Evolutionary conservation across 179 eudicot species (phyloP).

Genomic region (Gypsophila paniculata): DNA sequence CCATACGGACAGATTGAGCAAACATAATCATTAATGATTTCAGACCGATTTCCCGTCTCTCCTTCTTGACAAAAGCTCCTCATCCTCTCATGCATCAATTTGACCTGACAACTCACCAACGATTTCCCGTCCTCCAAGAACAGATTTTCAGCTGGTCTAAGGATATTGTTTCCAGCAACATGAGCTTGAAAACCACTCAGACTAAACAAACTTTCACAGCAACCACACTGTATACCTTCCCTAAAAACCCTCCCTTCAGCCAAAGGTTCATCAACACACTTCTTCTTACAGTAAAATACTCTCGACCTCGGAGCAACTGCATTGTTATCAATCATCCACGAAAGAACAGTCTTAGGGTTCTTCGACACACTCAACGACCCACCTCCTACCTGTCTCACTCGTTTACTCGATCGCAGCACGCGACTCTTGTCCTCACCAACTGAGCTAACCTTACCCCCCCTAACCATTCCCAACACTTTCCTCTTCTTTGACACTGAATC

Average conservation of each 20-base stretch:
- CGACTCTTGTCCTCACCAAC: conserved; percentile 20
- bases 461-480: conserved; percentile 25
- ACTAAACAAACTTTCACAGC: conserved; percentile 52
- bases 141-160: conserved; percentile 58
- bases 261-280: conserved; percentile 23
- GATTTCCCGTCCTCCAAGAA: conserved; percentile 76
- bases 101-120: conserved; percentile 59
- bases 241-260: conserved; percentile 57
- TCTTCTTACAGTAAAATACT: conserved; percentile 42
- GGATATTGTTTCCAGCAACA: conserved; percentile 48
- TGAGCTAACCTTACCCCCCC: conserved; percentile 8
- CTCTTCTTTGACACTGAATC: conserved; percentile 29
- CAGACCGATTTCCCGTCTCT: conserved; percentile 22
- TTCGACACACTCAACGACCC: conserved; percentile 36
- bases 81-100: conserved; percentile 30
- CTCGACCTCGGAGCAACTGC: conserved; percentile 58
- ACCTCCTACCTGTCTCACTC: conserved; percentile 40
- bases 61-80: conserved; percentile 16
- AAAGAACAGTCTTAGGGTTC: conserved; percentile 51
- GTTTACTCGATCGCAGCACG: conserved; percentile 51
- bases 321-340: conserved; percentile 81
- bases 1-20: conserved; percentile 83
- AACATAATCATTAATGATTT: conserved; percentile 49
- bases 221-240: conserved; percentile 74
- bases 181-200: conserved; percentile 71